These are phyloP conservation scores for Beta macrorhiza DNA, from an alignment of 179 eudicot genomes.

Conservation along the genomic window DNA sequence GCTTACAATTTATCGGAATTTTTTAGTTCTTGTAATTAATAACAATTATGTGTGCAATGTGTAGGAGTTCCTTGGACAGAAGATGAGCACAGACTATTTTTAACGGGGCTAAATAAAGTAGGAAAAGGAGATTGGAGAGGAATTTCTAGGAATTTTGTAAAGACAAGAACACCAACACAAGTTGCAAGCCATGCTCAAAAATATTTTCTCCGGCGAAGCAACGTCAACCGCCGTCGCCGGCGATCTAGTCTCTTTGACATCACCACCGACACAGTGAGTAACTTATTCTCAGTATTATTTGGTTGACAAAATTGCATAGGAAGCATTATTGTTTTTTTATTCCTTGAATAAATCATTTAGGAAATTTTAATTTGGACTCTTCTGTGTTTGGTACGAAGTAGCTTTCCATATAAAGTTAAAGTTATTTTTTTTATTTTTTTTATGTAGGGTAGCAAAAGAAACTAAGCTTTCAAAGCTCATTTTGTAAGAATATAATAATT, in stretches of 20 bases:
- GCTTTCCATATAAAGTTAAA: conserved; percentile 14
- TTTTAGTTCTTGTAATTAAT: no score
- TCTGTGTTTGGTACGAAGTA: not conserved
- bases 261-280: conserved; percentile 61
- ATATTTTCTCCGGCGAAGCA: conserved; percentile 67
- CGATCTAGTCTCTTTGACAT: conserved; percentile 83
- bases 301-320: not conserved
- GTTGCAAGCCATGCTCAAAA: conserved; percentile 94
- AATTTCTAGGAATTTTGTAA: conserved; percentile 68
- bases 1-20: no score
- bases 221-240: conserved; percentile 63
- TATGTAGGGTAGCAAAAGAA: not conserved
- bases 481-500: not conserved
- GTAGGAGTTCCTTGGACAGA: conserved; percentile 80
- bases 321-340: not conserved
- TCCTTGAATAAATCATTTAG: not conserved
- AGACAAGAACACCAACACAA: conserved; percentile 81
- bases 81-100: conserved; percentile 64
- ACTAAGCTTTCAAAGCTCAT: not conserved
- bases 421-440: not conserved
- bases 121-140: conserved; percentile 92
- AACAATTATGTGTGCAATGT: not conserved
- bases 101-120: conserved; percentile 58
- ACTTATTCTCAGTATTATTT: not conserved
- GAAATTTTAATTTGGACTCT: not conserved